Base-by-base conservation (phyloP, 2,329 filamentous ascomycete species). In the Aspergillus unguis region DNA sequence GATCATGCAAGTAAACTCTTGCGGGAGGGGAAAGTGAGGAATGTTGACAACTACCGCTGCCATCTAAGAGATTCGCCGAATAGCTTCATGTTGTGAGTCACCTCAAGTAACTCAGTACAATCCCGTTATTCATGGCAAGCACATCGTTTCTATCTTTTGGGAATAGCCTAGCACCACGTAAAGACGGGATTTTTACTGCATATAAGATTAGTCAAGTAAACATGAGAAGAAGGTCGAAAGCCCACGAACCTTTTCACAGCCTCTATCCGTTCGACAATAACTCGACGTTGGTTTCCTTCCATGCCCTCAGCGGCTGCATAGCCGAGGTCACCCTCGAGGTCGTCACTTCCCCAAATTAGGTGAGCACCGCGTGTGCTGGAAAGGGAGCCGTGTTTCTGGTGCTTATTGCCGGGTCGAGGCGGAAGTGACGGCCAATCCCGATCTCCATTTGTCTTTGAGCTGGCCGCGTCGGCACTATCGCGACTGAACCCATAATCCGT, bases 221-320 rank as follows among this genome's bases (percentile, higher is more conserved):
- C 17, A 17, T 17, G 17, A 17, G 17, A 1, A 17, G 17, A 17
- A 17, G 17, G 17, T 17, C 17, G 17, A 17, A 17, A 17, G 17
- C 17, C 17, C 17, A 17, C 17, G 17, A 17, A 17, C 17, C 17
- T 90, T 80, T 97, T 97, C 57, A 99, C 94, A 55, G 92, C 88
- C 77, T 99, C 94, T 53, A 99, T 75, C 58, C 94, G 81, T 78
- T 99, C 94, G 44, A 99, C 92, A 77, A 99, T 97, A 44, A 99
- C 94, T 73, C 94, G 95, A 63, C 92, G 83, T 69, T 88, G 85
- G 65, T 91, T 89, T 9, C 89, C 89, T 72, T 97, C 94, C 83
- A 95, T 90, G 27, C 90, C 94, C 69, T 92, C 90, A 0, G 94
- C 94, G 1, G 92, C 92, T 8, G 92, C 90, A 72, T 95, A 99